Base-by-base conservation (phyloP, 176 grass and related monocot species). In the Juncus effusus region DNA sequence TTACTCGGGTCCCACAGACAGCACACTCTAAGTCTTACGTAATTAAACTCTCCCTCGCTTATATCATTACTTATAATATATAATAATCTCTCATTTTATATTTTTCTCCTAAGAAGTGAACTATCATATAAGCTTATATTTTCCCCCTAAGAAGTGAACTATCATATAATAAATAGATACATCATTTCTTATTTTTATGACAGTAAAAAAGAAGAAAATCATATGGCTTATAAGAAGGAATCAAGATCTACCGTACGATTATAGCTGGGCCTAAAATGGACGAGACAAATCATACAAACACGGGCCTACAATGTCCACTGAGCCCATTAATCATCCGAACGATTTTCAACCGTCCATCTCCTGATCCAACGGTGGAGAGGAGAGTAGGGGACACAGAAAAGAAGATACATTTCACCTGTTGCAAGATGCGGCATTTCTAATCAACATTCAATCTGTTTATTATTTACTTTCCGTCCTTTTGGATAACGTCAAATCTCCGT, bases 401-500 rank as follows among this genome's bases (percentile, higher is more conserved):
- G 28, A 61, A 68, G 42, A 16, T 78, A 19, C 69, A 72, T 42
- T 60, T 69, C 76, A 63, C 67, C 13, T 42, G 64, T 28, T 28
- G 19, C 19, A 28, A 28, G 41, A 53, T 10, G 52, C 16, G 16
- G 64, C 36, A 61, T 5, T 36, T 62, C 2, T 11, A 44, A 7
- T 6, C 2, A 63, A 38, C 45, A 54, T 50, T 75, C 51, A 75
- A 64, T 14, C 39, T 13, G 1, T 69, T 19, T 40, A 51, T 67
- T 16, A 51, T 67, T 16, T 38, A 69, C 6, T 55, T 69, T 69
- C 64, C 54, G 56, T 44, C 61, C 61, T 63, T 62, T 54, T 15
- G 45, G 76, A 72, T 72, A 64, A 56, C 76, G 58, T 50, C 47
- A 64, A 72, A 72, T 58, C 59, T 64, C 76, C 12, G 38, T 57